These are phyloP conservation scores for Fusarium sp. DNA, from an alignment of 2,329 filamentous ascomycete genomes.

Conservation along the genomic window DNA sequence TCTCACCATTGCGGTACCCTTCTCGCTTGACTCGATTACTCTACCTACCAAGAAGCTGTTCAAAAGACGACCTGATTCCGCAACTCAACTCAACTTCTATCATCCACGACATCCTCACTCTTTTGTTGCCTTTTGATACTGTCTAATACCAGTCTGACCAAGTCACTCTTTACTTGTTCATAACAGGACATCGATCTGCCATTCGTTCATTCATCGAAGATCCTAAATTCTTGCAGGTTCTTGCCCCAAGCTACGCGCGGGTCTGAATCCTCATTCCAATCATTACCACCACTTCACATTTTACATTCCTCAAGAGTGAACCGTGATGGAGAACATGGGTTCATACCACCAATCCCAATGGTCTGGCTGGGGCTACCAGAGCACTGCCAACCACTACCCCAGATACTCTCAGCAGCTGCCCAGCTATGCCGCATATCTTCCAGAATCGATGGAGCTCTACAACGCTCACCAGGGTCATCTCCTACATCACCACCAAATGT, in stretches of 20 bases:
- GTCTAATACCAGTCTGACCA: constrained; percentile 28
- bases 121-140: constrained; percentile 38
- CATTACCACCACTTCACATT: constrained; percentile 27
- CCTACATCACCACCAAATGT: constrained; percentile 57
- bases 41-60: constrained; percentile 40
- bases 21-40: constrained; percentile 51
- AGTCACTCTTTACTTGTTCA: constrained; percentile 44
- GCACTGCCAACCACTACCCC: constrained; percentile 49
- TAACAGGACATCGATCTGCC: constrained; percentile 23
- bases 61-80: constrained; percentile 50
- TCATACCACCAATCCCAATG: constrained; percentile 56
- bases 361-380: constrained; percentile 55
- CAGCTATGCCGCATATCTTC: constrained; percentile 56
- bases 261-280: constrained; percentile 38
- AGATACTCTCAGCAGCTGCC: constrained; percentile 53
- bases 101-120: constrained; percentile 42
- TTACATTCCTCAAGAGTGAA: constrained; percentile 32
- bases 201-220: constrained; percentile 31
- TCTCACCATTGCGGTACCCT: constrained; percentile 53
- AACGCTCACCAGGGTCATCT: constrained; percentile 56
- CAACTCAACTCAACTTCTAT: constrained; percentile 27
- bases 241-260: constrained; percentile 24
- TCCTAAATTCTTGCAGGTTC: constrained; percentile 11
- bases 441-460: constrained; percentile 58
- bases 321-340: constrained; percentile 52